phyloP scores from a whole-genome alignment of 2,329 filamentous ascomycete genomes.

The Fusarium floridanum region DNA sequence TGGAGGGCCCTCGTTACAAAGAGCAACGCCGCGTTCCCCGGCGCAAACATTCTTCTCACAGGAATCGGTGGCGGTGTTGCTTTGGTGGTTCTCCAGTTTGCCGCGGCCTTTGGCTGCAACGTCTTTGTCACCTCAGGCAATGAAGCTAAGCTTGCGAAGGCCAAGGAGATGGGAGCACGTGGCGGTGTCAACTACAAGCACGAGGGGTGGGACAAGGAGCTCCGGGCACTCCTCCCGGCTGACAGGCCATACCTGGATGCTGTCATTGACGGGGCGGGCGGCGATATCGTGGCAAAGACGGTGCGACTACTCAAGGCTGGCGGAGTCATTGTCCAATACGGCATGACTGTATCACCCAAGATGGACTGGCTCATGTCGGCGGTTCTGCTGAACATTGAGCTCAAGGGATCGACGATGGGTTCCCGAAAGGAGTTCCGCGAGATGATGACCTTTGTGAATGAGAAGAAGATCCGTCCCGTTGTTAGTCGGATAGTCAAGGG shows the following conservation, averaged over 20 bases:
- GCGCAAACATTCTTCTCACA: slow-evolving; percentile 85
- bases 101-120: slow-evolving; percentile 77
- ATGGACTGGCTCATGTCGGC: slow-evolving; percentile 90
- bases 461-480: slow-evolving; percentile 80
- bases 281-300: slow-evolving; percentile 80
- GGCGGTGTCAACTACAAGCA: slow-evolving; percentile 88
- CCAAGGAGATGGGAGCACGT: slow-evolving; percentile 77
- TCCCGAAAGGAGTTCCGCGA: slow-evolving; percentile 90
- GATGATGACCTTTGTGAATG: slow-evolving; percentile 85
- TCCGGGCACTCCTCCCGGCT: slow-evolving; percentile 71
- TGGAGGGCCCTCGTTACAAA: slow-evolving; percentile 91
- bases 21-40: slow-evolving; percentile 71
- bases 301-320: slow-evolving; percentile 80
- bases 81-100: slow-evolving; percentile 84
- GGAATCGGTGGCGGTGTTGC: slow-evolving; percentile 96
- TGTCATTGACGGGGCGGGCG: slow-evolving; percentile 91
- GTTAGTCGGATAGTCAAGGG: slow-evolving; percentile 81
- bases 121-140: slow-evolving; percentile 87
- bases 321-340: slow-evolving; percentile 87
- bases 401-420: slow-evolving; percentile 91
- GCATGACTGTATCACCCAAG: slow-evolving; percentile 89
- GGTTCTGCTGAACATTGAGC: slow-evolving; percentile 87
- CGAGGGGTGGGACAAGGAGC: slow-evolving; percentile 83
- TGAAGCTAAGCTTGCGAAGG: slow-evolving; percentile 80
- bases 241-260: slow-evolving; percentile 81